phyloP scores from a whole-genome alignment of 331 rosid species.

The Acacia concinna region DNA sequence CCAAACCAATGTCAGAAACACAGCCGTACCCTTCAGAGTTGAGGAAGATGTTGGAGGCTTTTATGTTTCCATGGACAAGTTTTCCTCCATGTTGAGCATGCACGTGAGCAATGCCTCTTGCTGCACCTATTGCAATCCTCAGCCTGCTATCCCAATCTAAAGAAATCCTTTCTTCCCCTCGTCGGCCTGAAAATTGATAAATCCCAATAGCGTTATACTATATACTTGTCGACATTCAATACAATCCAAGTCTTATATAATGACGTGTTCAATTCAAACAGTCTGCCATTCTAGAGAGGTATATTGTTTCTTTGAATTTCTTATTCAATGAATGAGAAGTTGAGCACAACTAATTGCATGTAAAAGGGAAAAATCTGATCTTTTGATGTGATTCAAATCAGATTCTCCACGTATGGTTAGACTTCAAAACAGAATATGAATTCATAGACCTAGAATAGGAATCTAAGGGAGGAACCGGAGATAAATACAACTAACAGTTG shows the following conservation, averaged over 20 bases:
- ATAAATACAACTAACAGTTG: not conserved
- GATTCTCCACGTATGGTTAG: not conserved
- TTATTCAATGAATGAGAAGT: not conserved
- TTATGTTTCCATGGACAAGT: constrained; percentile 86
- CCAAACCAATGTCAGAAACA: constrained; percentile 67
- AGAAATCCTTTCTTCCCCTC: constrained; percentile 53
- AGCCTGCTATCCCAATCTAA: constrained; percentile 79
- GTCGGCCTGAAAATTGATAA: constrained; percentile 47
- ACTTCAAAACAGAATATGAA: not conserved
- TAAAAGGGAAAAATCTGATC: not conserved
- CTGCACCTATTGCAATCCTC: constrained; percentile 74
- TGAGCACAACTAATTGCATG: not conserved
- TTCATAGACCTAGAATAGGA: not conserved
- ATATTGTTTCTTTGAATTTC: not conserved
- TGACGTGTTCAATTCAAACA: not conserved
- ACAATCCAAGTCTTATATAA: not conserved
- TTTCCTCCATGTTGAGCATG: constrained; percentile 63
- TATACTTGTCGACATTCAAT: not conserved
- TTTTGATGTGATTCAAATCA: not conserved
- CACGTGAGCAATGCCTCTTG: constrained; percentile 83
- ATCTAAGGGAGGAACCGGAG: not conserved
- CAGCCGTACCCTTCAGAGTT: constrained; percentile 78
- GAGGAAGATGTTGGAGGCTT: constrained; percentile 79
- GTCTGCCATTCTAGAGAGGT: not conserved
- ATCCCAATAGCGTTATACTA: not conserved